A percentile compares a stretch with the other conserved stretches of the same genome.
Evolutionary conservation across 495 filamentous ascomycete species (phyloP).

Genomic region (Penicillium verhagenii): DNA sequence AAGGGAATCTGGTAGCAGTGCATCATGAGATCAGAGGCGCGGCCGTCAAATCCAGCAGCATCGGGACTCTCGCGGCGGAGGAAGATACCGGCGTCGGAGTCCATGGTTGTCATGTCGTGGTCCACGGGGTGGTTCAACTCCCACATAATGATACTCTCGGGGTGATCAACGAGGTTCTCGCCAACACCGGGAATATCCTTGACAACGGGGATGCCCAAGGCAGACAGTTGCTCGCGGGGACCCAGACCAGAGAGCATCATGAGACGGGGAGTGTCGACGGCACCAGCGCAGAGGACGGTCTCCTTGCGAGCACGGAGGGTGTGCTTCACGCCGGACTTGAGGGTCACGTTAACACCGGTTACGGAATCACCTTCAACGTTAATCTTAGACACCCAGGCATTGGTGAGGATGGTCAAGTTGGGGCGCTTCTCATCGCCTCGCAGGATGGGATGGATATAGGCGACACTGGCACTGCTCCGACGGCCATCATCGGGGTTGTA

Average conservation of each 20-base stretch:
- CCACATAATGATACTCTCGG: conserved; percentile 80
- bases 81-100: conserved; percentile 83
- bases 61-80: conserved; percentile 66
- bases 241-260: conserved; percentile 79
- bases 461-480: conserved; percentile 76
- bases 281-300: conserved; percentile 75
- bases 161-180: conserved; percentile 76
- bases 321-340: conserved; percentile 62
- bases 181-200: conserved; percentile 76
- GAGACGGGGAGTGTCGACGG: conserved; percentile 71
- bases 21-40: conserved; percentile 81
- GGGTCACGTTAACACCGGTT: conserved; percentile 62
- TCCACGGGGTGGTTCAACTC: conserved; percentile 76
- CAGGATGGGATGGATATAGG: conserved; percentile 84
- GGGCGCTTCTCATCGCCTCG: conserved; percentile 70
- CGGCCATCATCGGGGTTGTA: conserved; percentile 80
- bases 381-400: conserved; percentile 75
- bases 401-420: conserved; percentile 76
- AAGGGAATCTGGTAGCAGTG: conserved; percentile 90
- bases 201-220: conserved; percentile 65
- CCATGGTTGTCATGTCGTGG: conserved; percentile 77
- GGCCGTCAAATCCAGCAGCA: conserved; percentile 63
- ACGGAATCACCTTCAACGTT: conserved; percentile 63
- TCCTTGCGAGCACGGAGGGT: conserved; percentile 62
- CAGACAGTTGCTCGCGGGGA: conserved; percentile 59